These are phyloP conservation scores for Apiospora phragmitis DNA, from an alignment of 2,329 filamentous ascomycete species.

Conservation along the genomic window DNA sequence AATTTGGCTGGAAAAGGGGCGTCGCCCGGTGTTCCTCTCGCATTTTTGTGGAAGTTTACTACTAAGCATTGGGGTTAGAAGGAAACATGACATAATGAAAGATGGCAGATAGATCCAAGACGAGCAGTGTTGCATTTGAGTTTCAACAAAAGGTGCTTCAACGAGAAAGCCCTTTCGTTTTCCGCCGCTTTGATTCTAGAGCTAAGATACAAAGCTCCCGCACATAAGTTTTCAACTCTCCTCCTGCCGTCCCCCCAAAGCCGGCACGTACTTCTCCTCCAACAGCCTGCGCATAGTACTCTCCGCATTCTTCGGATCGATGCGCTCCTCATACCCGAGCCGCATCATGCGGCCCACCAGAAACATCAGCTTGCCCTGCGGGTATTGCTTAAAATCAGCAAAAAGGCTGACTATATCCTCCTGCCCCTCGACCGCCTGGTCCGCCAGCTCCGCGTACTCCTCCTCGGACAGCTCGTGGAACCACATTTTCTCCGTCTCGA, in stretches of 20 bases:
- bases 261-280: slow-evolving; percentile 26
- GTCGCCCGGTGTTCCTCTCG: too few relatives aligned
- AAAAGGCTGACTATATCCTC: slow-evolving; percentile 49
- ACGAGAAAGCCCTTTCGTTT: too few relatives aligned
- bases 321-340: slow-evolving; percentile 52
- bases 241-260: neutral
- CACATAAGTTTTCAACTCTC: neutral
- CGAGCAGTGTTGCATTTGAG: neutral
- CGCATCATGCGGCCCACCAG: slow-evolving; percentile 61
- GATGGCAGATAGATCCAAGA: neutral
- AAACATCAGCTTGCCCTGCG: slow-evolving; percentile 61
- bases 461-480: slow-evolving; percentile 49
- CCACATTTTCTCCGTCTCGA: slow-evolving; percentile 52
- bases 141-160: neutral
- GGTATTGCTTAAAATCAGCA: slow-evolving; percentile 43
- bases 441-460: slow-evolving; percentile 51
- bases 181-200: neutral
- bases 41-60: too few relatives aligned
- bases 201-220: neutral
- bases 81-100: neutral
- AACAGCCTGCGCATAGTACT: slow-evolving; percentile 40
- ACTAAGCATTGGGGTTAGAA: neutral
- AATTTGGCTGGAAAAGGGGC: too few relatives aligned
- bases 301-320: slow-evolving; percentile 54
- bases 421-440: slow-evolving; percentile 45